Evolutionary conservation across 2,329 filamentous ascomycete genomes (phyloP).

Genomic region (Talaromyces amestolkiae): DNA sequence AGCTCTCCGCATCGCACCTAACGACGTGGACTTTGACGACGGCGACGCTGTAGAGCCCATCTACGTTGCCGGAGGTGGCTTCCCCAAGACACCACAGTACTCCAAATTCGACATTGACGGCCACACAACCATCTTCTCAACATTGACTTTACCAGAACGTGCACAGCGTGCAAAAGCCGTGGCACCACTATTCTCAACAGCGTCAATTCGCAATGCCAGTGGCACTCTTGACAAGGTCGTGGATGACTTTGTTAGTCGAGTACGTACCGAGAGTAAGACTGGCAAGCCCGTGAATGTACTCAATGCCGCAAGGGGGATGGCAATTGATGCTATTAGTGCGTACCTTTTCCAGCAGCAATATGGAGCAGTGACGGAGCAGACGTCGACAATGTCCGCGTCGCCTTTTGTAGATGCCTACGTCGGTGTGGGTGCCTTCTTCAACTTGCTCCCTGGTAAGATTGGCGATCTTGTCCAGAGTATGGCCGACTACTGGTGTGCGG

Average conservation of each 20-base stretch:
- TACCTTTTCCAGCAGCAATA: slow-evolving; percentile 56
- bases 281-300: slow-evolving; percentile 39
- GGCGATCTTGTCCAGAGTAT: slow-evolving; percentile 36
- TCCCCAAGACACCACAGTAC: slow-evolving; percentile 53
- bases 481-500: slow-evolving; percentile 36
- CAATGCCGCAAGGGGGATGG: slow-evolving; percentile 49
- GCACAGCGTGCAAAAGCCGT: slow-evolving; percentile 51
- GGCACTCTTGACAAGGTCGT: slow-evolving; percentile 21
- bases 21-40: slow-evolving; percentile 44
- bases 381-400: slow-evolving; percentile 41
- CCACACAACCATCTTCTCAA: slow-evolving; percentile 55
- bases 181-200: slow-evolving; percentile 45
- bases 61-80: slow-evolving; percentile 54
- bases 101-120: slow-evolving; percentile 59
- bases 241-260: slow-evolving; percentile 25
- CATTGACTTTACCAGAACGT: slow-evolving; percentile 43
- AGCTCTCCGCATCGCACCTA: slow-evolving; percentile 37
- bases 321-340: slow-evolving; percentile 54
- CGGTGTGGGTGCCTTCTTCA: slow-evolving; percentile 55
- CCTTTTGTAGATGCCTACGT: slow-evolving; percentile 57
- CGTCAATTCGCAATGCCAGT: slow-evolving; percentile 24
- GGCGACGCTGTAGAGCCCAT: slow-evolving; percentile 49
- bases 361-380: slow-evolving; percentile 45
- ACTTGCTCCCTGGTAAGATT: slow-evolving; percentile 43
- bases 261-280: slow-evolving; percentile 21